Conservation (phyloP, 208 protist species). For the Leishmania turanica region DNA sequence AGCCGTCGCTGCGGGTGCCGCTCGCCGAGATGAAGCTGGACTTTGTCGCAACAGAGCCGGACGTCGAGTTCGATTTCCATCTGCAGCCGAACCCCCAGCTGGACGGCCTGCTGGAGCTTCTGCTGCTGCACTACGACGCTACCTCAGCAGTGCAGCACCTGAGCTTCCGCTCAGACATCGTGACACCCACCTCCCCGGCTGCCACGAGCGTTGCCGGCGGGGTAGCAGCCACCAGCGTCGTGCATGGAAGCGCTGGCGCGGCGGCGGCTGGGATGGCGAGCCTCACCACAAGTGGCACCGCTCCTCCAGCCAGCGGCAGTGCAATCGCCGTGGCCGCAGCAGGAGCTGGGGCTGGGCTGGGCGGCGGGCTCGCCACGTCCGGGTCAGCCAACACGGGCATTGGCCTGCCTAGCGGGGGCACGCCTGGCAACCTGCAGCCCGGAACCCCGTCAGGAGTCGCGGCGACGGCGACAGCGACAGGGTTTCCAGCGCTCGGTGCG, state of each 20-base stretch:
- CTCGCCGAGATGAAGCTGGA: slow-evolving; percentile 70
- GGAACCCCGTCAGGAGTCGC: not conserved
- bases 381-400: not conserved
- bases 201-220: slow-evolving; percentile 2
- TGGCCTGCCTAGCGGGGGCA: not conserved
- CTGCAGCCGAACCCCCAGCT: slow-evolving; percentile 66
- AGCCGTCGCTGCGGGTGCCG: slow-evolving; percentile 40
- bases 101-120: slow-evolving; percentile 72
- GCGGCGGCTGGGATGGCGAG: not conserved
- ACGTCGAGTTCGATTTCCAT: slow-evolving; percentile 49
- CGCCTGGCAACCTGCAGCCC: not conserved
- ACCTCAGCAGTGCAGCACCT: slow-evolving; percentile 49
- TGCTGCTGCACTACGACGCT: slow-evolving; percentile 79
- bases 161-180: slow-evolving; percentile 49
- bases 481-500: not conserved
- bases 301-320: not conserved
- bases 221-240: not conserved
- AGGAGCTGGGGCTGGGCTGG: not conserved
- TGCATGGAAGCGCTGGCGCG: not conserved
- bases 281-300: not conserved
- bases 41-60: slow-evolving; percentile 65
- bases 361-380: not conserved
- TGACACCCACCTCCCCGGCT: not conserved
- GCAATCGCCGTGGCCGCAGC: not conserved
- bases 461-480: not conserved